phyloP scores from a whole-genome alignment of 208 protist genomes.

The Naegleria gruberi region DNA sequence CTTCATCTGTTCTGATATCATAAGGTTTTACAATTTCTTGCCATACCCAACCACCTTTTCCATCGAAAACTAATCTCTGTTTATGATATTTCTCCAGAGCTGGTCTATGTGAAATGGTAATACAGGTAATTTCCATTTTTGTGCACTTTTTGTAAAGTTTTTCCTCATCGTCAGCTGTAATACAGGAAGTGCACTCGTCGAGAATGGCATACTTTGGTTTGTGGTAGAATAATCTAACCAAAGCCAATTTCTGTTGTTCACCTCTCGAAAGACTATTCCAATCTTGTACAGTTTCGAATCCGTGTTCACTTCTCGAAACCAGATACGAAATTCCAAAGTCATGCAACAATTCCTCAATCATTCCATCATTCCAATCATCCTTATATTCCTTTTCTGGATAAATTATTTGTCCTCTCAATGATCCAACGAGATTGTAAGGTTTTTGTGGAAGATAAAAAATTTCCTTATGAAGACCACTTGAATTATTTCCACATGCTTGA shows the following conservation, averaged over 20 bases:
- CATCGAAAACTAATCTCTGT: background rate
- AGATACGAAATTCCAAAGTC: background rate
- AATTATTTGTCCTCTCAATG: constrained; percentile 39
- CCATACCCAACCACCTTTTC: background rate
- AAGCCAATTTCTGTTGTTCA: constrained; percentile 36
- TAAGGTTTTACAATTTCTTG: background rate
- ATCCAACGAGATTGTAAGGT: constrained; percentile 28
- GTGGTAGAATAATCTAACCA: constrained; percentile 48
- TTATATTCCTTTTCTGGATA: constrained; percentile 30
- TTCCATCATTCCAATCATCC: background rate
- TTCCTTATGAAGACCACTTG: background rate
- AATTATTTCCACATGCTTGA: background rate
- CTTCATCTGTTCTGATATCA: background rate
- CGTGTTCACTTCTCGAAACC: background rate
- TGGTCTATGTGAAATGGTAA: background rate
- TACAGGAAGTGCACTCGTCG: constrained; percentile 47
- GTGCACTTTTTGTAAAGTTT: constrained; percentile 23
- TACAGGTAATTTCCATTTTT: background rate
- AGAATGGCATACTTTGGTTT: constrained; percentile 47
- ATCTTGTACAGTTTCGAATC: background rate
- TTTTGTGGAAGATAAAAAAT: constrained; percentile 41
- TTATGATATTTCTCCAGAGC: background rate
- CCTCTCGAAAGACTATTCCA: background rate
- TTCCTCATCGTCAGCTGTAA: constrained; percentile 45
- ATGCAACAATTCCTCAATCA: constrained; percentile 21